These are phyloP conservation scores for Monilinia aucupariae DNA, from an alignment of 2,329 filamentous ascomycete genomes.

Conservation along the genomic window DNA sequence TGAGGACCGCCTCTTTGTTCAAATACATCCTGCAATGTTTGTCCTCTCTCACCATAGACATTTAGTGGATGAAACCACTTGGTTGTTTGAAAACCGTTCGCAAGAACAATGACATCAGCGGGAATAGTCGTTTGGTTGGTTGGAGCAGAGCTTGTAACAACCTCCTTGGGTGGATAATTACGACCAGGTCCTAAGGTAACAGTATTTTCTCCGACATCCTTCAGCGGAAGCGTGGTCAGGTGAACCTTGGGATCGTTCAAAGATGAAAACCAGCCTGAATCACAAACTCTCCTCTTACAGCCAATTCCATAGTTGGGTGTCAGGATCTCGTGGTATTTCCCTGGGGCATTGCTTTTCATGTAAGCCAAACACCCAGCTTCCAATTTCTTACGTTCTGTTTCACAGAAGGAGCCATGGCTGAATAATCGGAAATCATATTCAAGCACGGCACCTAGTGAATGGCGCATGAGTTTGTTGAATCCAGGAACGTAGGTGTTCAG, in stretches of 20 bases:
- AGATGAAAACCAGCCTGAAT: slow-evolving; percentile 46
- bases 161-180: slow-evolving; percentile 38
- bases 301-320: slow-evolving; percentile 52
- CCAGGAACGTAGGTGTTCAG: slow-evolving; percentile 45
- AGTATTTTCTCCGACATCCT: slow-evolving; percentile 41
- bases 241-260: slow-evolving; percentile 47
- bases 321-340: slow-evolving; percentile 53
- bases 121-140: slow-evolving; percentile 40
- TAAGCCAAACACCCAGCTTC: slow-evolving; percentile 41
- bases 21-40: slow-evolving; percentile 48
- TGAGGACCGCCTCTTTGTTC: slow-evolving; percentile 50
- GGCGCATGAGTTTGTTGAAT: slow-evolving; percentile 40
- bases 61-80: slow-evolving; percentile 50
- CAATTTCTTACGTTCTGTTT: slow-evolving; percentile 38
- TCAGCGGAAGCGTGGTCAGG: slow-evolving; percentile 48
- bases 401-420: slow-evolving; percentile 37
- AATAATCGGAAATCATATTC: slow-evolving; percentile 47
- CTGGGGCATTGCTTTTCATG: slow-evolving; percentile 45
- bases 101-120: slow-evolving; percentile 53
- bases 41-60: slow-evolving; percentile 44
- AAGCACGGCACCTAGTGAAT: slow-evolving; percentile 37
- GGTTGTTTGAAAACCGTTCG: slow-evolving; percentile 52
- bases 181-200: slow-evolving; percentile 48
- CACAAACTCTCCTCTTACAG: slow-evolving; percentile 53
- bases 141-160: slow-evolving; percentile 24